phyloP scores from a whole-genome alignment of 805 yeast species.

The Starmerella sirachaensis region DNA sequence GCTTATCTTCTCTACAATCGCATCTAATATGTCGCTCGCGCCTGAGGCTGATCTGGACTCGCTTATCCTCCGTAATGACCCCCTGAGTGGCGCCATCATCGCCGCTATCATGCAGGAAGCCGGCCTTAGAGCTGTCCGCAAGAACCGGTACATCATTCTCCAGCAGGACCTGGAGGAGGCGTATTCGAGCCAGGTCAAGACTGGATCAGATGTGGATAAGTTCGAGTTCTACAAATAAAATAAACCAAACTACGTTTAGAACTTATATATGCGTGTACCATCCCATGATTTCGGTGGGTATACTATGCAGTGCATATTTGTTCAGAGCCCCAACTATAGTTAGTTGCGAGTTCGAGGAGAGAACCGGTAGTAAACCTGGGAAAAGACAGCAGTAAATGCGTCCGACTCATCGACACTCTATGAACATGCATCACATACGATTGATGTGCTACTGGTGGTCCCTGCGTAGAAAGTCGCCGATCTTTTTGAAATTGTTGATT shows the following conservation, averaged over 20 bases:
- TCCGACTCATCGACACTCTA: no score
- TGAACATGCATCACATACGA: no score
- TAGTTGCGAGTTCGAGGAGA: no score
- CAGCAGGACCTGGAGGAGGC: slow-evolving; percentile 98
- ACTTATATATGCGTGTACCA: background rate
- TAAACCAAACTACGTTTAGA: no score
- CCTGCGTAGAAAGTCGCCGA: slow-evolving; percentile 17
- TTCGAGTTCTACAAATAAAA: slow-evolving; percentile 85
- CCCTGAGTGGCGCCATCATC: slow-evolving; percentile 87
- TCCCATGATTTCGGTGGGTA: background rate
- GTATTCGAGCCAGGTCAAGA: slow-evolving; percentile 89
- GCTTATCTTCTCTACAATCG: slow-evolving; percentile 87
- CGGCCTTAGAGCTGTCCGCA: slow-evolving; percentile 95
- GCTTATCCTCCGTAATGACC: slow-evolving; percentile 87
- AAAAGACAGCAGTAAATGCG: background rate
- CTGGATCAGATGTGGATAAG: slow-evolving; percentile 90
- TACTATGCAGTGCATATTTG: no score
- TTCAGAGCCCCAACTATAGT: no score
- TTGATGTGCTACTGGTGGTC: slow-evolving; percentile 4
- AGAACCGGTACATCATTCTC: slow-evolving; percentile 90
- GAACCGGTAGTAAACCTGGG: no score
- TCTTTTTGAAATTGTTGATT: slow-evolving; percentile 10
- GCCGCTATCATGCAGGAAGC: slow-evolving; percentile 99
- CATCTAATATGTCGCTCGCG: slow-evolving; percentile 93
- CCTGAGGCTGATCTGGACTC: slow-evolving; percentile 97